These are phyloP conservation scores for Chalara sp. DNA, from an alignment of 2,329 filamentous ascomycete genomes.

Conservation along the genomic window DNA sequence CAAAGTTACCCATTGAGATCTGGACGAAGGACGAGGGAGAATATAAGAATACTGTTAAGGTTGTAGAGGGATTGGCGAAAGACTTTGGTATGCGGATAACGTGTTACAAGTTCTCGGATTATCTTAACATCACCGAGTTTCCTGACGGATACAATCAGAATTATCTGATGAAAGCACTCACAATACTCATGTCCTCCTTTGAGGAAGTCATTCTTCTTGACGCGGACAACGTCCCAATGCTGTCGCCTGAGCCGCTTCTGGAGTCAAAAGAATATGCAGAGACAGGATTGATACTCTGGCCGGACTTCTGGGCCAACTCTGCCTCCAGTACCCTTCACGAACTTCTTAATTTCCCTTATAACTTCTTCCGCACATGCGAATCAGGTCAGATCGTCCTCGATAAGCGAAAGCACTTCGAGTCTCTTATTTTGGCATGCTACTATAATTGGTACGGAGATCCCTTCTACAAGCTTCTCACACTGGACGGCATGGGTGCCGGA, in stretches of 20 bases:
- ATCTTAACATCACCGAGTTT: not conserved
- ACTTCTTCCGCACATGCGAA: constrained; percentile 27
- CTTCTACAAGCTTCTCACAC: constrained; percentile 22
- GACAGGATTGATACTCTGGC: constrained; percentile 27
- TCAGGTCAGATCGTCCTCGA: constrained; percentile 30
- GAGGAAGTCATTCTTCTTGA: constrained; percentile 30
- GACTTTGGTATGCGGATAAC: not conserved
- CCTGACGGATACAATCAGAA: not conserved
- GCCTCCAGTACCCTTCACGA: constrained; percentile 31
- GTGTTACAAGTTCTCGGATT: not conserved
- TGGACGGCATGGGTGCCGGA: constrained; percentile 17
- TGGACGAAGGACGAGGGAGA: not conserved
- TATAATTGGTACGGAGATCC: constrained; percentile 21
- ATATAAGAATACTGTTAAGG: not conserved
- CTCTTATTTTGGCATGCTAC: constrained; percentile 30
- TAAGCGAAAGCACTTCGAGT: constrained; percentile 30
- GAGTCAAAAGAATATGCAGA: constrained; percentile 25
- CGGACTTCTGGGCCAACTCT: constrained; percentile 30
- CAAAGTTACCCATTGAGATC: not conserved
- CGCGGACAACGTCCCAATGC: constrained; percentile 29
- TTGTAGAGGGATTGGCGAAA: not conserved
- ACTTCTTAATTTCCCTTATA: constrained; percentile 22
- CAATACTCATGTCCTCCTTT: constrained; percentile 30
- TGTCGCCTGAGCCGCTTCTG: constrained; percentile 25
- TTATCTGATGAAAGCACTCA: constrained; percentile 29